phyloP scores from a whole-genome alignment of 495 filamentous ascomycete species.

The Chlorociboria aeruginascens region DNA sequence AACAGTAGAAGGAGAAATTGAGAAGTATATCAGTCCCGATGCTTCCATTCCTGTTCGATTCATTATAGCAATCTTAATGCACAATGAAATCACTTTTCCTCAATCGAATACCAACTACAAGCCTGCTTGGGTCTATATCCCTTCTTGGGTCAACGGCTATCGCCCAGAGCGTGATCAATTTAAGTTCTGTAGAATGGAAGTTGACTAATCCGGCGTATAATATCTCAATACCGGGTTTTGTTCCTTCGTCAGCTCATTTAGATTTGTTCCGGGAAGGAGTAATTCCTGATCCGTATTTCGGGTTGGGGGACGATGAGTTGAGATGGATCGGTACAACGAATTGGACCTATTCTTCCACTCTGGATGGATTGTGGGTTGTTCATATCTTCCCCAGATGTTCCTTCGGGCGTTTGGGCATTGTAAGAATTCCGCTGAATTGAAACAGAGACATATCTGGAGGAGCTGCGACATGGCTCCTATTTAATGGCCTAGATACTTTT shows the following conservation, averaged over 20 bases:
- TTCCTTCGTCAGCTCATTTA: constrained; percentile 55
- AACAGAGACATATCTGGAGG: constrained; percentile 8
- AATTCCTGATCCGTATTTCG: constrained; percentile 48
- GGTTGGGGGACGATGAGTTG: constrained; percentile 48
- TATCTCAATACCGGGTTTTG: constrained; percentile 41
- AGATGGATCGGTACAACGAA: constrained; percentile 57
- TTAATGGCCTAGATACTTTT: constrained; percentile 65
- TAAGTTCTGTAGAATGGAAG: constrained; percentile 43
- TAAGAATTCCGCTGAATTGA: too few relatives aligned
- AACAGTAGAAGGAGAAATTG: too few relatives aligned
- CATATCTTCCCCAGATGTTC: background rate
- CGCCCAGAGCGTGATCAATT: constrained; percentile 33
- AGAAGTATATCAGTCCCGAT: too few relatives aligned
- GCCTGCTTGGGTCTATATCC: too few relatives aligned
- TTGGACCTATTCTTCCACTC: constrained; percentile 40
- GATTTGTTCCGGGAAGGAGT: constrained; percentile 41
- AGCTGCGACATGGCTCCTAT: constrained; percentile 40
- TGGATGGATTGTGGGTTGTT: constrained; percentile 35
- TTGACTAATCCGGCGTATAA: constrained; percentile 39
- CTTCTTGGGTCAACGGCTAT: background rate
- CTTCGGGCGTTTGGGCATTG: too few relatives aligned
- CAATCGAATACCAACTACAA: too few relatives aligned
- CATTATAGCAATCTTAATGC: too few relatives aligned
- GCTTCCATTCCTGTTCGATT: too few relatives aligned
- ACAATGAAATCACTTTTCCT: too few relatives aligned